Evolutionary conservation across 176 grass and related monocot genomes (phyloP).

Genomic region (Juncus effusus): DNA sequence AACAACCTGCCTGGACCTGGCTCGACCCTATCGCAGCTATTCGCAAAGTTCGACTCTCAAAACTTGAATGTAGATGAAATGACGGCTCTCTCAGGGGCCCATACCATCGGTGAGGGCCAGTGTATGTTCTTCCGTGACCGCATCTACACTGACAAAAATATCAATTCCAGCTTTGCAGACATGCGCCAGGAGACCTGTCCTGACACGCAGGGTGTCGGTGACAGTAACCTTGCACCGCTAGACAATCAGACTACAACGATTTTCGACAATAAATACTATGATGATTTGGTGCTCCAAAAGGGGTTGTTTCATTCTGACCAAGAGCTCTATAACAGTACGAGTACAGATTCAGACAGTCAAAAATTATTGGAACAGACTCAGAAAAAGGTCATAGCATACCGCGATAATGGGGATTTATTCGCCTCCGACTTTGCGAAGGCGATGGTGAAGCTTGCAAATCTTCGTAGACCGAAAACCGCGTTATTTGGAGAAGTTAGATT

Average conservation of each 20-base stretch:
- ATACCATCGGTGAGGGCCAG: slow-evolving; percentile 47
- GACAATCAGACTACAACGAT: slow-evolving; percentile 28
- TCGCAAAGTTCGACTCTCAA: slow-evolving; percentile 24
- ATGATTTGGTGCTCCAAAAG: slow-evolving; percentile 24
- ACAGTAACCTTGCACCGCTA: slow-evolving; percentile 32
- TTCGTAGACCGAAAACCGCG: no score
- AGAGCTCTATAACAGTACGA: slow-evolving; percentile 42
- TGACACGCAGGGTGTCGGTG: neutral
- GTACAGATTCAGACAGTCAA: no score
- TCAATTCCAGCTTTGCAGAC: slow-evolving; percentile 30
- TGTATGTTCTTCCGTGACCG: slow-evolving; percentile 43
- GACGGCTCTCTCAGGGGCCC: slow-evolving; percentile 72
- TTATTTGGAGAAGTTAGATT: no score
- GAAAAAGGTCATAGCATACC: no score
- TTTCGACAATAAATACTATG: slow-evolving; percentile 62
- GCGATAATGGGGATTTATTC: no score
- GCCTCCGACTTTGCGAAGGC: no score
- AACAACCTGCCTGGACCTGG: slow-evolving; percentile 30
- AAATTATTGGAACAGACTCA: no score
- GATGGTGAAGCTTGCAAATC: no score
- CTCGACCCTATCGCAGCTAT: slow-evolving; percentile 24
- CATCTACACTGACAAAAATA: slow-evolving; percentile 49
- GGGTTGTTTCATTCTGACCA: slow-evolving; percentile 74
- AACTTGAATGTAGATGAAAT: slow-evolving; percentile 49
- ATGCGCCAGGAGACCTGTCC: slow-evolving; percentile 28